Base-by-base conservation (phyloP, 306 rosid genomes). In the Senna tora region DNA sequence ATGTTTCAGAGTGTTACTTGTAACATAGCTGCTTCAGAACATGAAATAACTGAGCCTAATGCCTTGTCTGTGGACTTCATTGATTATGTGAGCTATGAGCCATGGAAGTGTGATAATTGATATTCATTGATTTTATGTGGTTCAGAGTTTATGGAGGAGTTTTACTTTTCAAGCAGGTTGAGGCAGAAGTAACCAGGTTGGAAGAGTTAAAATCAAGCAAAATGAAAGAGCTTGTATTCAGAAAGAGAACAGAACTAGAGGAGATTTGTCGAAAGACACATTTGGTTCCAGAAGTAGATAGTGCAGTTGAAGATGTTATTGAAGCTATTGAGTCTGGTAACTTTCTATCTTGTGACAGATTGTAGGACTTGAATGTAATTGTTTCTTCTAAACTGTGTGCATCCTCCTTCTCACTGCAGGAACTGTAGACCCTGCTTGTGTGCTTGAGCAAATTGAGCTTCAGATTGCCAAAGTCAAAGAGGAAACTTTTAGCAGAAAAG, bases 221-320 rank as follows among this genome's bases (percentile, higher is more conserved):
- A 86, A 88, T 95, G 97, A 95, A 95, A 77, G 97, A 95, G 80
- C 96, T 95, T 51, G 97, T 95, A 57, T 72, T 88, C 43, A 95
- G 90, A 75, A 95, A 89, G 85, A 95, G 92, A 72, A 78, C 86
- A 22, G 97, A 95, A 78, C 89, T 95, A 60, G 99, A 91, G 76
- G 97, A 95, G 82, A 83, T 89, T 16, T 95, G 96, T 67, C 85
- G 96, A 68, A 88, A 82, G 83, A 87, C 97, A 22, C 97, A 85
- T 81, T 69, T 95, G 90, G 80, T 91, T 79, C 89, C 89, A 56
- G 97, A 88, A 83, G 69, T 84, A 81, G 96, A 91, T 75, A 80
- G 83, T 80, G 86, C 88, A 53, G 73, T 85, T 41, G 97, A 95
- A 53, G 71, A 82, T 67, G 88, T 85, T 52, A 80, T 91, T 76